Base-by-base conservation (phyloP, 2,329 filamentous ascomycete genomes). In the Botrytis hyacinthi region DNA sequence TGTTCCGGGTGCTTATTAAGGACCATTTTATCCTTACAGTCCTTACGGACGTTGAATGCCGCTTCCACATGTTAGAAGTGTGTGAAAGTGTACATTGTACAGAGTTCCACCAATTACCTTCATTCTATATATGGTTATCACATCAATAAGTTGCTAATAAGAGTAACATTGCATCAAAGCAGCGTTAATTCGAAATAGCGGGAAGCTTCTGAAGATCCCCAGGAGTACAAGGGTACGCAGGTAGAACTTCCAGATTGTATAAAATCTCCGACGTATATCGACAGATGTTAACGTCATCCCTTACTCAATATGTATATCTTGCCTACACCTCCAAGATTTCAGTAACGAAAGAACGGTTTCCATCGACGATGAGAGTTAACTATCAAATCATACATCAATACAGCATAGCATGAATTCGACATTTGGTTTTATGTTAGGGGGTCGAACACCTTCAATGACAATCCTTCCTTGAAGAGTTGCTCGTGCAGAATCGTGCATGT, bases 231-330 rank as follows among this genome's bases (percentile, higher is more conserved):
- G 66, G 66, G 66, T 42, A 42, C 66, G n/a, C 48, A 57, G n/a
- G 48, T 26, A 68, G 26, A 57, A 42, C 46, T 40, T 54, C 26
- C 65, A 29, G 46, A 40, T 6, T 32, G 18, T 68, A 26, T 10
- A 42, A 68, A 42, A n/a, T 57, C 48, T 57, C 66, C 66, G 66
- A 68, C 12, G 35, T 40, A 42, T 57, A 32, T 68, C 48, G 48
- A 57, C 66, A 4, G 35, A 44, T 44, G 48, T 26, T 32, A 26
- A 57, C 48, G 66, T 69, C 37, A 69, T 69, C 35, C 35, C 66
- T 68, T 22, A 42, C 48, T 68, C 26, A 42, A 42, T 68, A 42
- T 68, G 48, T 68, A 68, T 68, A 68, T 68, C 66, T 57, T 42
- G 16, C 35, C 48, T 51, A n/a, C 35, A 42, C 66, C 35, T 57